A percentile compares a stretch with the other conserved stretches of the same genome.
These are phyloP conservation scores for Podila epicladia DNA, from an alignment of 192 early-diverging fungal genomes.

Conservation along the genomic window DNA sequence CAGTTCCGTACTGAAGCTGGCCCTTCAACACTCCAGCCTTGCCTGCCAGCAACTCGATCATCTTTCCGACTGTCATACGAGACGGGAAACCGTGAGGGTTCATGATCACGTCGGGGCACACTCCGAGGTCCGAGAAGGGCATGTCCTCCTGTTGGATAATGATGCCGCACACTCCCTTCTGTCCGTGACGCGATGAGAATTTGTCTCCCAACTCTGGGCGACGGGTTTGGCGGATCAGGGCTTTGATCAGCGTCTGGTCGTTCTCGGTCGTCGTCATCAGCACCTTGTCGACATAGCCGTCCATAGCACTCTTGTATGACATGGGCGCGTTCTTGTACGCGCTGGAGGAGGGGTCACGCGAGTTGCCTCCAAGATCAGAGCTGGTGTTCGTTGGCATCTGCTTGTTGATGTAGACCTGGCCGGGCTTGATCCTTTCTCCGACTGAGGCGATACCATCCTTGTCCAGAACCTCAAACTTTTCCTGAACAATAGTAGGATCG, in stretches of 20 bases:
- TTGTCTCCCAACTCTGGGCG: conserved; percentile 98
- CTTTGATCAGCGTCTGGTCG: conserved; percentile 93
- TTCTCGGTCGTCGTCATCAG: conserved; percentile 92
- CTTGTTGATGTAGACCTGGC: conserved; percentile 84
- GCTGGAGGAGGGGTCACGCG: conserved; percentile 54
- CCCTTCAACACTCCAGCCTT: conserved; percentile 96
- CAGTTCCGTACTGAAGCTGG: conserved; percentile 94
- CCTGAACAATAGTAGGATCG: conserved; percentile 48
- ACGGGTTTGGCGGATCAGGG: conserved; percentile 89
- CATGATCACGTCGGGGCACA: conserved; percentile 98
- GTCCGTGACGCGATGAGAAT: conserved; percentile 97
- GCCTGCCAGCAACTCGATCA: conserved; percentile 97
- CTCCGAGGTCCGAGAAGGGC: conserved; percentile 93
- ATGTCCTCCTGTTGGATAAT: conserved; percentile 98
- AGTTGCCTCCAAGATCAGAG: conserved; percentile 62
- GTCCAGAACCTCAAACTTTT: conserved; percentile 79
- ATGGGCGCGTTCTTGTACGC: conserved; percentile 79
- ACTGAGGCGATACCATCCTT: conserved; percentile 91
- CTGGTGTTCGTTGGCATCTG: conserved; percentile 84
- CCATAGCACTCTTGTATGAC: conserved; percentile 90
- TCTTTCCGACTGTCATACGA: conserved; percentile 99
- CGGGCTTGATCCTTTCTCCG: conserved; percentile 79
- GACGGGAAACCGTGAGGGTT: conserved; percentile 99
- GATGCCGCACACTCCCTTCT: conserved; percentile 97
- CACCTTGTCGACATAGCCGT: conserved; percentile 93